phyloP scores from a whole-genome alignment of 129 eudicot genomes.

The Escallonia herrerae region DNA sequence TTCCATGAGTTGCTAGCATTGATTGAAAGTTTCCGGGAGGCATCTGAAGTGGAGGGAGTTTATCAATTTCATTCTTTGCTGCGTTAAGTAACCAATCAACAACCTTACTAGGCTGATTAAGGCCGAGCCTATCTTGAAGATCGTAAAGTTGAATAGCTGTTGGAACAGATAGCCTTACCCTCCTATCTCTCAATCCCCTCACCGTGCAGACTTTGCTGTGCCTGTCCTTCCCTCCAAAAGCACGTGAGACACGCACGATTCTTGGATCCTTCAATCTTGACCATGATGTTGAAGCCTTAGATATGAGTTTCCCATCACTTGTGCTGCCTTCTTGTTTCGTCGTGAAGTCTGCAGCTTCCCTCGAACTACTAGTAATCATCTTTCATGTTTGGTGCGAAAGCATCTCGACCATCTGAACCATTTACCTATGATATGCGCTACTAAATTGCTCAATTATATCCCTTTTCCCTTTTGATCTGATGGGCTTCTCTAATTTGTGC shows the following conservation, averaged over 20 bases:
- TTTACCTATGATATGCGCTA: background rate
- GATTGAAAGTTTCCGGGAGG: constrained; percentile 43
- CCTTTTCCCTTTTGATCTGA: background rate
- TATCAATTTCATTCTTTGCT: constrained; percentile 69
- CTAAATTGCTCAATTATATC: background rate
- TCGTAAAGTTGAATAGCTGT: constrained; percentile 87
- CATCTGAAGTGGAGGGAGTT: constrained; percentile 82
- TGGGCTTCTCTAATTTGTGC: constrained; percentile 1
- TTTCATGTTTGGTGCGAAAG: constrained; percentile 14
- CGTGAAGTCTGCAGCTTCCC: constrained; percentile 21
- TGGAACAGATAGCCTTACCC: constrained; percentile 78
- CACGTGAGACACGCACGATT: constrained; percentile 77
- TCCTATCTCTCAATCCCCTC: constrained; percentile 74
- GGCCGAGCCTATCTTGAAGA: constrained; percentile 86
- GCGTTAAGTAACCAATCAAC: constrained; percentile 85
- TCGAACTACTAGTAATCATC: constrained; percentile 28
- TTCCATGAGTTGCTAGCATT: constrained; percentile 19
- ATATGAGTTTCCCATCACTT: constrained; percentile 14
- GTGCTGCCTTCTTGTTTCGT: constrained; percentile 29
- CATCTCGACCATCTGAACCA: background rate
- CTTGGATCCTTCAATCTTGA: constrained; percentile 75
- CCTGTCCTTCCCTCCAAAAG: constrained; percentile 88
- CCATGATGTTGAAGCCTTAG: constrained; percentile 49
- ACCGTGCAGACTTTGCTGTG: constrained; percentile 94
- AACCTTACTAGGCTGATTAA: constrained; percentile 83